Evolutionary conservation across 2,329 filamentous ascomycete species (phyloP).

Genomic region (Colletotrichum liaoningense): DNA sequence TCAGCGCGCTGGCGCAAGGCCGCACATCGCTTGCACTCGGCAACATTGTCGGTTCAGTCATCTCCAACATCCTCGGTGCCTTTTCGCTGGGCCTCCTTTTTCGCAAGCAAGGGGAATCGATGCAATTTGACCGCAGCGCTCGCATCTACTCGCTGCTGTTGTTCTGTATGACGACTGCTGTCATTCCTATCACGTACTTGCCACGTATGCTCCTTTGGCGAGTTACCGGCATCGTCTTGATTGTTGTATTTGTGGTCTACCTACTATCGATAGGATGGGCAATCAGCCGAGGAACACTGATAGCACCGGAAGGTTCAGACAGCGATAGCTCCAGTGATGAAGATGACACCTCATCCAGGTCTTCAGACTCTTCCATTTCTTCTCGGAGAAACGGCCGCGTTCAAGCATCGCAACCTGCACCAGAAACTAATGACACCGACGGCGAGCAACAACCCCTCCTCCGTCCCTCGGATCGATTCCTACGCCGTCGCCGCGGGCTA

Average conservation of each 20-base stretch:
- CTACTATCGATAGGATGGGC: slow-evolving; percentile 54
- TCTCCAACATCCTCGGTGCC: too few relatives aligned
- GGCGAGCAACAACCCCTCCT: slow-evolving; percentile 16
- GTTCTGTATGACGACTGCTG: too few relatives aligned
- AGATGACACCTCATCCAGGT: slow-evolving; percentile 10
- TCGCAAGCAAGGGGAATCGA: too few relatives aligned
- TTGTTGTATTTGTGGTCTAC: slow-evolving; percentile 56
- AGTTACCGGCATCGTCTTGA: too few relatives aligned
- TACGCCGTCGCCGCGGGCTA: slow-evolving; percentile 12
- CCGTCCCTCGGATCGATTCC: slow-evolving; percentile 16
- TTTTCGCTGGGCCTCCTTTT: too few relatives aligned
- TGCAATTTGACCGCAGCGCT: too few relatives aligned
- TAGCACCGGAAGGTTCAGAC: slow-evolving; percentile 51
- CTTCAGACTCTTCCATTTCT: background rate
- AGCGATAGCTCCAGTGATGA: slow-evolving; percentile 41
- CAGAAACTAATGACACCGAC: background rate
- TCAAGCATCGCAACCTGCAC: background rate
- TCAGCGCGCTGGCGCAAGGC: slow-evolving; percentile 57
- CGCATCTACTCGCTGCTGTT: too few relatives aligned
- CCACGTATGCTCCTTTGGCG: too few relatives aligned
- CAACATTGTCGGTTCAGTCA: slow-evolving; percentile 50
- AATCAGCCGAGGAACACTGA: slow-evolving; percentile 55
- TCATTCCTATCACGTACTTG: too few relatives aligned
- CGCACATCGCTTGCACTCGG: slow-evolving; percentile 61
- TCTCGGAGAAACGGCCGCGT: background rate